phyloP scores from a whole-genome alignment of 2,329 filamentous ascomycete genomes.

The Colletotrichum sp. region DNA sequence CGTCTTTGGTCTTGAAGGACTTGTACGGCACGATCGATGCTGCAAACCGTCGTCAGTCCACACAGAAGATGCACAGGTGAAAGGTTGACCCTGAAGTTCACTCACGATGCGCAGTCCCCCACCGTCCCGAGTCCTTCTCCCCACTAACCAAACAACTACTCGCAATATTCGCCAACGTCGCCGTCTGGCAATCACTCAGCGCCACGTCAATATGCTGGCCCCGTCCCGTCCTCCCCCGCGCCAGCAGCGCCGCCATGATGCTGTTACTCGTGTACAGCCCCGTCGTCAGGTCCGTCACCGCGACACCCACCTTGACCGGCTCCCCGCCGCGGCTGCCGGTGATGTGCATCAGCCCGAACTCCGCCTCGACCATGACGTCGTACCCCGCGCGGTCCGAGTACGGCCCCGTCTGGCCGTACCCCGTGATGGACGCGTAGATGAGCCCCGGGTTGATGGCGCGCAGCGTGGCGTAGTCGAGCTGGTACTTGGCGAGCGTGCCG shows the following conservation, averaged over 20 bases:
- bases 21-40: slow-evolving; percentile 97
- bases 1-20: slow-evolving; percentile 77
- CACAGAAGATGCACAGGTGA: no score
- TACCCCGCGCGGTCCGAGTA: slow-evolving; percentile 89
- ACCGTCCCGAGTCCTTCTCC: slow-evolving; percentile 84
- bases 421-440: slow-evolving; percentile 95
- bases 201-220: slow-evolving; percentile 94
- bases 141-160: slow-evolving; percentile 90
- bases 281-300: slow-evolving; percentile 94
- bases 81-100: no score
- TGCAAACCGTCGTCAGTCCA: no score
- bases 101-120: slow-evolving; percentile 94
- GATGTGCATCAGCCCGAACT: slow-evolving; percentile 98
- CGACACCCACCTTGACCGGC: slow-evolving; percentile 96
- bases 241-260: slow-evolving; percentile 91
- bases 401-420: slow-evolving; percentile 94
- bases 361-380: slow-evolving; percentile 99
- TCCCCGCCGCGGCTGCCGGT: slow-evolving; percentile 87
- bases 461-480: slow-evolving; percentile 85
- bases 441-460: slow-evolving; percentile 81
- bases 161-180: slow-evolving; percentile 92
- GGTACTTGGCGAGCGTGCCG: slow-evolving; percentile 86
- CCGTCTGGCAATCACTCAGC: slow-evolving; percentile 92
- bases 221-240: slow-evolving; percentile 72
- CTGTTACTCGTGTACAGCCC: slow-evolving; percentile 94